Conservation (phyloP, 208 protist species). For the Leishmania amazonensis region DNA sequence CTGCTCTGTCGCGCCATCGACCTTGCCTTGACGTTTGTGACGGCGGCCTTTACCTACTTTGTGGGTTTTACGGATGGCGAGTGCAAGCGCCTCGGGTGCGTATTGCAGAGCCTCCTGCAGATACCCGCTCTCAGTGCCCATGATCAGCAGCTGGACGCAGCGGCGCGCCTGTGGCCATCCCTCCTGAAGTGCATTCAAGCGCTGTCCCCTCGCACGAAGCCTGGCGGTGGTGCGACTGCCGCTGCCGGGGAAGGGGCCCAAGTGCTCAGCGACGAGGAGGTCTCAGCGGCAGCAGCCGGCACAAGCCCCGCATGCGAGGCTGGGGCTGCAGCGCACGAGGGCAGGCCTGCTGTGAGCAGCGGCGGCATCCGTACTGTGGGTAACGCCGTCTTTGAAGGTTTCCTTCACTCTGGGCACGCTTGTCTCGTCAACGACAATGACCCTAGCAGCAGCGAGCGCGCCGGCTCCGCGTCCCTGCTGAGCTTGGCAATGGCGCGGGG, state of each 20-base stretch:
- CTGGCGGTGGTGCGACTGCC: neutral
- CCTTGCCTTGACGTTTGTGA: constrained; percentile 57
- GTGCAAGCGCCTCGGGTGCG: constrained; percentile 63
- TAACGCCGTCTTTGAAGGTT: constrained; percentile 4
- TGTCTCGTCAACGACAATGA: neutral
- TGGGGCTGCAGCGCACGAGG: neutral
- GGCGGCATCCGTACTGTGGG: constrained; percentile 9
- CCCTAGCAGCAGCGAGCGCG: neutral
- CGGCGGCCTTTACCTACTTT: constrained; percentile 59
- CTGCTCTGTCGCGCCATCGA: constrained; percentile 31
- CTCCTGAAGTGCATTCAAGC: constrained; percentile 5
- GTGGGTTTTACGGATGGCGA: constrained; percentile 79
- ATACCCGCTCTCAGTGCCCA: constrained; percentile 17
- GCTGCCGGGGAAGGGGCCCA: neutral
- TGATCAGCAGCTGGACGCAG: constrained; percentile 8
- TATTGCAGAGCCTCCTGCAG: constrained; percentile 41
- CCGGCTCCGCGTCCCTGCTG: constrained; percentile 8
- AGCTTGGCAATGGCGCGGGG: constrained; percentile 14
- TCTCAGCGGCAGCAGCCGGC: neutral
- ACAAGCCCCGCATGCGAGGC: neutral
- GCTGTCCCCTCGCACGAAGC: constrained; percentile 1
- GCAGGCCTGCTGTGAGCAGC: neutral
- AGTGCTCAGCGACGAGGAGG: neutral
- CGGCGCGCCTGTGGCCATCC: constrained; percentile 3
- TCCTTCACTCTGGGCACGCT: neutral